Base-by-base conservation (phyloP, 768 basidiomycete genomes). In the Leccinellum albellum region DNA sequence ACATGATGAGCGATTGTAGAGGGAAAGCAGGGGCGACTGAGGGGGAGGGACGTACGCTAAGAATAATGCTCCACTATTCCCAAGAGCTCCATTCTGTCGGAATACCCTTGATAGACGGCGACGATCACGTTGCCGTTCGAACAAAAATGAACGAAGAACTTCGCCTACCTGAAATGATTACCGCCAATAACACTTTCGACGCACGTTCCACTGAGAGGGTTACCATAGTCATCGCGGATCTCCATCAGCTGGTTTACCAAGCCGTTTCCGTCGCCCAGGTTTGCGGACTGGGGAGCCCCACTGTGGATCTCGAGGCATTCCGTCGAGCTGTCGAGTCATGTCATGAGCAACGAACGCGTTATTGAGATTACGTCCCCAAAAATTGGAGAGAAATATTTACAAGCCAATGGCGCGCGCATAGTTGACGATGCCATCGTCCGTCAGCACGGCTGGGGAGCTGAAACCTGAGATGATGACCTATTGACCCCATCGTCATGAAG, bases 391-490 rank as follows among this genome's bases (percentile, higher is more conserved):
- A 40, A 13, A 2, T 1, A 68, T 79, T 61, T 58, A 87, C 85
- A 85, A 86, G 17, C 84, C 85, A 56, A 87, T 79, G 3, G 85
- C 78, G 28, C 66, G 74, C 1, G 83, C 85, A 64, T 76, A 88
- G 62, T 84, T 85, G 31, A 82, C 33, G 53, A 86, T 67, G 0
- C 86, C 85, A 31, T 67, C 59, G 55, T 82, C 75, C 0, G 79
- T 84, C 51, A 87, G 79, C 21, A 87, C 82, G 1, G 47, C 74
- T 3, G 82, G 67, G 6, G 83, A 85, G 59, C 84, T 87, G 44
- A 80, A 66, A 0, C 80, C 85, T 4, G 87, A 88, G 55, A 88
- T 79, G 58, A 89, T 86, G 42, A 87, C 75, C 78, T 79, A 42
- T 20, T 1, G 3, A 21, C n/a, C 14, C 10, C 35, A 46, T 15